Conservation (phyloP, 2,329 filamentous ascomycete genomes). For the Venturia aucupariae region DNA sequence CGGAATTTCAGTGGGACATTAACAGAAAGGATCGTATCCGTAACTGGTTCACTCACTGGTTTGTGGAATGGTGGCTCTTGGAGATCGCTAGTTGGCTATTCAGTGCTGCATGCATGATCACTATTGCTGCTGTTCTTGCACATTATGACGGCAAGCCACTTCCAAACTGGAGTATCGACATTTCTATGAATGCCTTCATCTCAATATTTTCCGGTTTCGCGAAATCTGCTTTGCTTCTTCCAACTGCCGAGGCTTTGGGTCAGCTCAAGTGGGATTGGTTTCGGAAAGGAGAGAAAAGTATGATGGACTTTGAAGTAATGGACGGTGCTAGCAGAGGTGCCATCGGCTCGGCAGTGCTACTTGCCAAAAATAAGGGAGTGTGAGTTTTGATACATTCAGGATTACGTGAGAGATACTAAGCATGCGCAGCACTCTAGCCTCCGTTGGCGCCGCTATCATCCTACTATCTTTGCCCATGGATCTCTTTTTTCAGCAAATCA, state of each 20-base stretch:
- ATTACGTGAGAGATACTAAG: too few relatives aligned
- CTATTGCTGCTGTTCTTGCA: slow-evolving; percentile 26
- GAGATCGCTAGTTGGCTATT: slow-evolving; percentile 23
- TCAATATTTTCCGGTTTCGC: slow-evolving; percentile 23
- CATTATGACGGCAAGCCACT: slow-evolving; percentile 23
- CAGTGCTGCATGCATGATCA: slow-evolving; percentile 26
- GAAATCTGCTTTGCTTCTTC: slow-evolving; percentile 21
- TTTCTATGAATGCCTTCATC: slow-evolving; percentile 26
- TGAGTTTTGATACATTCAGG: slow-evolving; percentile 13
- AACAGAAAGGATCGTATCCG: neutral
- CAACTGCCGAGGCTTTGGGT: slow-evolving; percentile 25
- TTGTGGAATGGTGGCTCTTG: slow-evolving; percentile 22
- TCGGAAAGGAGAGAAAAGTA: slow-evolving; percentile 18
- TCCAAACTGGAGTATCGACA: slow-evolving; percentile 25
- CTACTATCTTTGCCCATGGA: slow-evolving; percentile 13
- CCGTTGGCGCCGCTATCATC: slow-evolving; percentile 15
- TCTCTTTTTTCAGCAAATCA: slow-evolving; percentile 16
- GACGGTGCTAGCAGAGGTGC: slow-evolving; percentile 18
- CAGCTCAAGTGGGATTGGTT: slow-evolving; percentile 33
- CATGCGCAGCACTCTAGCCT: slow-evolving; percentile 4
- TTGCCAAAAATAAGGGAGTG: slow-evolving; percentile 13
- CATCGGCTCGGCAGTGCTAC: slow-evolving; percentile 8
- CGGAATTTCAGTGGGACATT: slow-evolving; percentile 8
- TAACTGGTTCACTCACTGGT: slow-evolving; percentile 14
- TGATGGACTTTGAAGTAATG: slow-evolving; percentile 31